Evolutionary conservation across 495 filamentous ascomycete genomes (phyloP), one percentile per base, ranked within the genome.

Genomic region (Penicillium silybi): DNA sequence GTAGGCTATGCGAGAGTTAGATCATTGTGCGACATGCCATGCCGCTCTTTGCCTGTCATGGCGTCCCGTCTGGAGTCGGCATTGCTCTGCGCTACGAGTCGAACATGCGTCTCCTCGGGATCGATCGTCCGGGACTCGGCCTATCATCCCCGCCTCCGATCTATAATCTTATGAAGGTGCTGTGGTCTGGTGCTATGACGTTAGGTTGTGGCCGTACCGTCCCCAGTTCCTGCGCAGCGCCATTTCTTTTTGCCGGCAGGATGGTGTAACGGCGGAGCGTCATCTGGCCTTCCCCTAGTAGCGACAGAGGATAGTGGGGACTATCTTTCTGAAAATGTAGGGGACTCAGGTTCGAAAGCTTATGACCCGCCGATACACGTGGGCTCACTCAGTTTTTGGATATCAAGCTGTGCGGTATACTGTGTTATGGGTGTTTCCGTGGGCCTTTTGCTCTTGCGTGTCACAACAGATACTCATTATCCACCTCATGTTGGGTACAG

Each of bases 101-200:
- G 22, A 53, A 56, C 25, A 47, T 70, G 17, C 67, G 72, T 46
- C 29, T 77, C 48, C 59, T 78, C 46, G 61, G 51, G 2, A 50
- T 64, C 37, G 70, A 73, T 42, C 66, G 72, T 1, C 74, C 75
- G 4, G 74, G 74, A 34, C 54, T 72, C 26, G 73, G 67, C 23
- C 59, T 65, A 2, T 74, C 70, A 13, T 65, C 68, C 18, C 58
- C 55, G 37, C 65, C 72, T 17, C 65, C 57, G 4, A 49, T 50
- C 23, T 66, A 65, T 37, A 57, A 45, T 16, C 59, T 76, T n/a
- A 42, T 75, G 62, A 62, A n/a, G n/a, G n/a, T n/a, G n/a, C n/a
- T n/a, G n/a, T n/a, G n/a, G n/a, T n/a, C n/a, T n/a, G n/a, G n/a
- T n/a, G n/a, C n/a, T n/a, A n/a, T n/a, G n/a, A n/a, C n/a, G n/a